Percentiles rank a stretch among this genome's conserved stretches.
Evolutionary conservation across 768 basidiomycete species (phyloP).

Genomic region (Pleurotus eryngii): DNA sequence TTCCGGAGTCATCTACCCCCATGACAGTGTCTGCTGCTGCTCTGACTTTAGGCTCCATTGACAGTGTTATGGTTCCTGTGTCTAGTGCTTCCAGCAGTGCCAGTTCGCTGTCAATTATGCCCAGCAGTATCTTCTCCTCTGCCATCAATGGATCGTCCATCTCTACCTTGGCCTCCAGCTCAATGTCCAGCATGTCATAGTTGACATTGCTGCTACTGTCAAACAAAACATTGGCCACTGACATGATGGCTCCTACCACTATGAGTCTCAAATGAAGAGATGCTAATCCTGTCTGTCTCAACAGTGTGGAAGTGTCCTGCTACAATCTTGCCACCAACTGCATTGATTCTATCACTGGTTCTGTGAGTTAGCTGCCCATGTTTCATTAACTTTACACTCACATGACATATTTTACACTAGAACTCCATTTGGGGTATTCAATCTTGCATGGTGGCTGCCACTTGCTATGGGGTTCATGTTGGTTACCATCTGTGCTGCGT

Average conservation of each 20-base stretch:
- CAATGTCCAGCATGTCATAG: background rate
- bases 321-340: background rate
- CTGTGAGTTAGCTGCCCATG: background rate
- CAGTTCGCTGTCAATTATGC: background rate
- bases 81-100: background rate
- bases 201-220: background rate
- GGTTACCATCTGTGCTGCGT: background rate
- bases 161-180: background rate
- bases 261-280: no score
- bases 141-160: background rate
- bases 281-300: background rate
- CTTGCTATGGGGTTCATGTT: background rate
- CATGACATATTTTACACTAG: no score
- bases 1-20: background rate
- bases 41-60: background rate
- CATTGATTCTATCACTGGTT: background rate
- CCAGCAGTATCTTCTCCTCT: background rate
- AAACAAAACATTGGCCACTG: no score
- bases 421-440: background rate
- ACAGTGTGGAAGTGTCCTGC: background rate
- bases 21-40: background rate
- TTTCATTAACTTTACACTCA: background rate
- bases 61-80: background rate
- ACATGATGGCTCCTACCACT: no score
- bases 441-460: background rate